These are phyloP conservation scores for Epichloe festucae DNA, from an alignment of 2,329 filamentous ascomycete genomes.

Conservation along the genomic window DNA sequence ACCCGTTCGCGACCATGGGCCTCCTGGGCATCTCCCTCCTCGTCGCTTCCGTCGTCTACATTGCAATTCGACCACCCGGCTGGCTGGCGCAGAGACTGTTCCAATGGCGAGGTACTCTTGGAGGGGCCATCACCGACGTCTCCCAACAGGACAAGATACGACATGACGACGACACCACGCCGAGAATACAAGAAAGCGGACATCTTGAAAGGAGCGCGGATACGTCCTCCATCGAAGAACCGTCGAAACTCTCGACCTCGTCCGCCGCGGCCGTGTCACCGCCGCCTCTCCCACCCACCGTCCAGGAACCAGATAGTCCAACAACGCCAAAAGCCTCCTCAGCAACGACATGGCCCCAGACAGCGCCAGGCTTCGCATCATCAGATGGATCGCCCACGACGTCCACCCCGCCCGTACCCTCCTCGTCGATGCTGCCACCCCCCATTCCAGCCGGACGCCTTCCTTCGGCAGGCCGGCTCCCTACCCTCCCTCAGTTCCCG, in stretches of 20 bases:
- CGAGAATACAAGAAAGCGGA: background rate
- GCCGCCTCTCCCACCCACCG: slow-evolving; percentile 21
- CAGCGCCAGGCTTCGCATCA: slow-evolving; percentile 35
- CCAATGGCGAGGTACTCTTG: slow-evolving; percentile 10
- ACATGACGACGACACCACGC: background rate
- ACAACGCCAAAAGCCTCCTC: slow-evolving; percentile 38
- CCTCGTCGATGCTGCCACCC: slow-evolving; percentile 18
- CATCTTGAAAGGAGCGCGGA: too few species aligned
- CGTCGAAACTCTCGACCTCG: background rate
- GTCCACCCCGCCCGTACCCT: slow-evolving; percentile 3
- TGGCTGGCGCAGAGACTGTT: slow-evolving; percentile 26
- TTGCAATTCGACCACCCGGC: slow-evolving; percentile 39
- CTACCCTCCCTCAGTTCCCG: slow-evolving; percentile 32
- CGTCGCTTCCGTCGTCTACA: slow-evolving; percentile 44
- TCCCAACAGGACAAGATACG: background rate
- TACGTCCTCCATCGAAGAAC: background rate
- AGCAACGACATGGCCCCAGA: slow-evolving; percentile 10
- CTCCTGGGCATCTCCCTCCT: slow-evolving; percentile 49
- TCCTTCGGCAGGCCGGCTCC: slow-evolving; percentile 18
- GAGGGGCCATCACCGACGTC: slow-evolving; percentile 4
- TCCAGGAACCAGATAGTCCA: slow-evolving; percentile 24
- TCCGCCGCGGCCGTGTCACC: slow-evolving; percentile 7
- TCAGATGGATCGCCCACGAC: slow-evolving; percentile 6
- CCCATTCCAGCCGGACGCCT: slow-evolving; percentile 14
- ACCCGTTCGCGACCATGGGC: slow-evolving; percentile 3